Evolutionary conservation across 2,329 filamentous ascomycete species (phyloP).

Genomic region (Epichloe baconii): DNA sequence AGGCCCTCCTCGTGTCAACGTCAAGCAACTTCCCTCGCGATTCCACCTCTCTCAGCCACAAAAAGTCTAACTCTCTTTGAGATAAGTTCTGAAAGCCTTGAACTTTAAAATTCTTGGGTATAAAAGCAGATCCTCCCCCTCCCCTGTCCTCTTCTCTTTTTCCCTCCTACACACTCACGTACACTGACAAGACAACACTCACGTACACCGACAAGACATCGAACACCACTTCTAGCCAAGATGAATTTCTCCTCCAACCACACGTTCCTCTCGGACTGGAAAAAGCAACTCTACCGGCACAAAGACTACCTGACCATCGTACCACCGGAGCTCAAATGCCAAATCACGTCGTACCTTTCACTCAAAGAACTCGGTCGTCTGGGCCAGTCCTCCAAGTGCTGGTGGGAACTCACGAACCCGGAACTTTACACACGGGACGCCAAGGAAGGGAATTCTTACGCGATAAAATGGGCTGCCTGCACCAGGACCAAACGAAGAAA

Average conservation of each 20-base stretch:
- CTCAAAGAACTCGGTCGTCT: not conserved
- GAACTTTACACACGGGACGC: conserved; percentile 1
- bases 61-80: too few species aligned
- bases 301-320: not conserved
- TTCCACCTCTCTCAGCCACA: too few species aligned
- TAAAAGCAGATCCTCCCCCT: not conserved
- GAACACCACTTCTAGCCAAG: not conserved
- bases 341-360: not conserved
- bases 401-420: not conserved
- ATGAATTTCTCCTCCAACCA: conserved; percentile 26
- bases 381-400: not conserved
- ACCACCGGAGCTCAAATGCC: not conserved
- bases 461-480: conserved; percentile 2
- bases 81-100: too few species aligned
- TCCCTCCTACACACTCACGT: not conserved
- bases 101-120: not conserved
- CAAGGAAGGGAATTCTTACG: not conserved
- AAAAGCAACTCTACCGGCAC: not conserved
- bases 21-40: too few species aligned
- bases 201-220: too few species aligned
- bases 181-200: too few species aligned
- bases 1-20: too few species aligned
- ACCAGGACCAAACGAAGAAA: not conserved
- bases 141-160: not conserved
- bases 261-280: not conserved